A percentile compares a stretch with the other conserved stretches of the same genome.
phyloP scores from a whole-genome alignment of 805 yeast genomes.

The Pichia membranifaciens region DNA sequence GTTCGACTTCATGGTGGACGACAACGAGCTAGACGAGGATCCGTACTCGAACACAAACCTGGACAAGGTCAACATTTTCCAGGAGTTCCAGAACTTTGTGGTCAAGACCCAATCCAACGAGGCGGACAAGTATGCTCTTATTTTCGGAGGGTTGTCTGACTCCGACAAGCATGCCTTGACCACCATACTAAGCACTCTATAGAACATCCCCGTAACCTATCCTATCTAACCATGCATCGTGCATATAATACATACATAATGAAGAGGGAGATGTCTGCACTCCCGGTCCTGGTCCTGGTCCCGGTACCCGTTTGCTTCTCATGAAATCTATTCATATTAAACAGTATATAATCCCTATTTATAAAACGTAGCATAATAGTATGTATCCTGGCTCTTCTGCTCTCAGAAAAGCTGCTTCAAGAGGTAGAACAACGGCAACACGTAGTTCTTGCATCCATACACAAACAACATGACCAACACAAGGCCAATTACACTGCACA shows the following conservation, averaged over 20 bases:
- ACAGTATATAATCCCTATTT: too few species aligned
- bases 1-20: constrained; percentile 34
- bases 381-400: background rate
- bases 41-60: constrained; percentile 74
- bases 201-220: background rate
- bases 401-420: background rate
- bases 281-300: too few species aligned
- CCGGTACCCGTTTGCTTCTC: too few species aligned
- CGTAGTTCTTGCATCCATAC: constrained; percentile 8
- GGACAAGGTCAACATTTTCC: constrained; percentile 69
- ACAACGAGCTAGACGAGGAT: constrained; percentile 75
- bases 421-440: constrained; percentile 6
- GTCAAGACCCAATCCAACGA: constrained; percentile 43
- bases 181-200: constrained; percentile 10
- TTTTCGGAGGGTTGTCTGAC: constrained; percentile 20
- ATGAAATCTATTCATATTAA: too few species aligned
- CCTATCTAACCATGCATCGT: too few species aligned
- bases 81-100: constrained; percentile 54
- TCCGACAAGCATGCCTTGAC: constrained; percentile 22
- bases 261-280: too few species aligned
- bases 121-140: constrained; percentile 20
- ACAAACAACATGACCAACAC: background rate
- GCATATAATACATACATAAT: too few species aligned
- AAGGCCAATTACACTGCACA: background rate
- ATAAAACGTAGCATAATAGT: background rate